A percentile compares a stretch with the other conserved stretches of the same genome.
Conservation (phyloP, 2,329 filamentous ascomycete genomes). For the Alternaria solani region DNA sequence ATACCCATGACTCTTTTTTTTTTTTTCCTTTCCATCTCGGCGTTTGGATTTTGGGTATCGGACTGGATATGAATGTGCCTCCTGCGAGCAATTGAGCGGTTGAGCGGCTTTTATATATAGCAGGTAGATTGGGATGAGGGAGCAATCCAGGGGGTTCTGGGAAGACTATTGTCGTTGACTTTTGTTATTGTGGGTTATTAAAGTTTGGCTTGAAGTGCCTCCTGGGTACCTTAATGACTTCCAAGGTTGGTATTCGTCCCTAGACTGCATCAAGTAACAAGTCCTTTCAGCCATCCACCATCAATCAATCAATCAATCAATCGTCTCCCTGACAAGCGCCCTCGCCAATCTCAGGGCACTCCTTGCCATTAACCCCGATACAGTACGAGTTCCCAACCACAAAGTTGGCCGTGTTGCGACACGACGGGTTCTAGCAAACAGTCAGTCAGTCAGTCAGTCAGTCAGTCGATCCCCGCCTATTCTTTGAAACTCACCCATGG, state of each 20-base stretch:
- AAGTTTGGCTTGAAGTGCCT: background rate
- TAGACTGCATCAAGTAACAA: background rate
- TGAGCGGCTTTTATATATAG: background rate
- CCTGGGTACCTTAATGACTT: background rate
- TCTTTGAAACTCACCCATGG: background rate
- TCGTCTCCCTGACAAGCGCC: background rate
- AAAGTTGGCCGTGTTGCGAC: background rate
- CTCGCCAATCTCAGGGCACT: background rate
- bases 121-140: background rate
- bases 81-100: background rate
- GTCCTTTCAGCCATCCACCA: background rate
- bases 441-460: background rate
- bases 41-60: background rate
- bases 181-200: background rate
- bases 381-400: background rate
- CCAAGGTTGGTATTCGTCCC: background rate
- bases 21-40: background rate
- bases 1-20: slow-evolving; percentile 2
- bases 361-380: background rate
- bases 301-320: background rate
- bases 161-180: background rate
- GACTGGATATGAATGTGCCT: background rate
- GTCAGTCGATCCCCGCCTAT: background rate
- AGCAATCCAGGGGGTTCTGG: background rate
- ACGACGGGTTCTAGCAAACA: background rate